phyloP scores from a whole-genome alignment of 768 basidiomycete species.

The Suillus americanus region DNA sequence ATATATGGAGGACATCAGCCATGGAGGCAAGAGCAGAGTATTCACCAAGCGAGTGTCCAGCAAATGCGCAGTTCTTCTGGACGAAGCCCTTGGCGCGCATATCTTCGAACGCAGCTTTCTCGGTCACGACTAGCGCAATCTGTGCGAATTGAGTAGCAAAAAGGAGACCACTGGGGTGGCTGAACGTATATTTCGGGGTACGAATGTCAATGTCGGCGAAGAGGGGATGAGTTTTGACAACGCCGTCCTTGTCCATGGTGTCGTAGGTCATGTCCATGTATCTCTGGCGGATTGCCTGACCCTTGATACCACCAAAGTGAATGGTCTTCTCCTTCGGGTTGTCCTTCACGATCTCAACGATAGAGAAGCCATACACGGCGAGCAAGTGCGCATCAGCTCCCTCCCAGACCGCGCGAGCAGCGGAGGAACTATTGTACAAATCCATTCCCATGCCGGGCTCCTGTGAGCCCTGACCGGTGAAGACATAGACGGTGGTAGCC shows the following conservation, averaged over 20 bases:
- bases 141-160: conserved; percentile 99
- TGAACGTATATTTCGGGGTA: conserved; percentile 97
- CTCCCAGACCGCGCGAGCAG: conserved; percentile 97
- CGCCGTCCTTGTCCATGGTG: conserved; percentile 93
- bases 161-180: conserved; percentile 90
- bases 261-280: conserved; percentile 99
- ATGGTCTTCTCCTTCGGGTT: conserved; percentile 98
- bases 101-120: conserved; percentile 98
- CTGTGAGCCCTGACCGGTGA: conserved; percentile 98
- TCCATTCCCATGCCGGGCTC: conserved; percentile 99
- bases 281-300: conserved; percentile 96
- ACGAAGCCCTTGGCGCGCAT: conserved; percentile 96
- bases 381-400: conserved; percentile 91
- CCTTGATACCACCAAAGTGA: conserved; percentile 99
- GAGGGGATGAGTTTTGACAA: conserved; percentile 92
- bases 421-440: conserved; percentile 88
- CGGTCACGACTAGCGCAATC: conserved; percentile 96
- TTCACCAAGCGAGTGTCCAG: conserved; percentile 97
- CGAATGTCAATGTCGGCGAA: conserved; percentile 95
- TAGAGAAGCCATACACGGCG: conserved; percentile 97
- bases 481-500: conserved; percentile 91
- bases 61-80: conserved; percentile 89
- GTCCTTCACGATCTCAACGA: conserved; percentile 97
- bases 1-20: conserved; percentile 93
- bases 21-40: conserved; percentile 98